phyloP scores from a whole-genome alignment of 306 rosid genomes.

The Cicer cuneatum region DNA sequence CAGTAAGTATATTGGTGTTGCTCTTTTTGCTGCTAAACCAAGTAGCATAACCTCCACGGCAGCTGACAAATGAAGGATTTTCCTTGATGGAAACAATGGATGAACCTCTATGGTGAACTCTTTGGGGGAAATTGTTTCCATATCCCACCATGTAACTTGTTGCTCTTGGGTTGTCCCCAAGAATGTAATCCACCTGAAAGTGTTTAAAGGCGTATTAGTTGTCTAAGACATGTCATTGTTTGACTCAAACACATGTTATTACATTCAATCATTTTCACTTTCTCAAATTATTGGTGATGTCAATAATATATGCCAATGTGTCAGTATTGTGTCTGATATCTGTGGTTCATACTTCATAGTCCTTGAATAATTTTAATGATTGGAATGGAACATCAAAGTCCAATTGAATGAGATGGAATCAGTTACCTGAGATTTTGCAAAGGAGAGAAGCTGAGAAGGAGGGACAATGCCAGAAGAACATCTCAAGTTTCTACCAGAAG shows the following conservation, averaged over 20 bases:
- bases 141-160: constrained; percentile 97
- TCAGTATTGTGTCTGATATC: neutral
- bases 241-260: no score
- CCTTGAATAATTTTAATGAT: no score
- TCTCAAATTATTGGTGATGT: neutral
- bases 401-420: neutral
- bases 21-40: constrained; percentile 81
- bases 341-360: neutral
- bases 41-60: constrained; percentile 93
- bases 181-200: constrained; percentile 83
- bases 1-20: constrained; percentile 83
- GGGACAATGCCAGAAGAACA: constrained; percentile 72
- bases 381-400: neutral
- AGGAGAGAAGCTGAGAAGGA: constrained; percentile 69
- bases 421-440: constrained; percentile 84
- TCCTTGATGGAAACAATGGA: constrained; percentile 89
- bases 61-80: constrained; percentile 75
- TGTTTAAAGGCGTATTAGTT: no score
- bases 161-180: constrained; percentile 96
- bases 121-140: constrained; percentile 84
- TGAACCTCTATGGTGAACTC: constrained; percentile 91
- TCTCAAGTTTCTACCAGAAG: constrained; percentile 56
- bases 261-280: no score
- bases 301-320: neutral
- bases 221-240: no score